A percentile compares a stretch with the other conserved stretches of the same genome.
These are phyloP conservation scores for Trichoderma atroviride DNA, from an alignment of 2,329 filamentous ascomycete genomes.

Conservation along the genomic window DNA sequence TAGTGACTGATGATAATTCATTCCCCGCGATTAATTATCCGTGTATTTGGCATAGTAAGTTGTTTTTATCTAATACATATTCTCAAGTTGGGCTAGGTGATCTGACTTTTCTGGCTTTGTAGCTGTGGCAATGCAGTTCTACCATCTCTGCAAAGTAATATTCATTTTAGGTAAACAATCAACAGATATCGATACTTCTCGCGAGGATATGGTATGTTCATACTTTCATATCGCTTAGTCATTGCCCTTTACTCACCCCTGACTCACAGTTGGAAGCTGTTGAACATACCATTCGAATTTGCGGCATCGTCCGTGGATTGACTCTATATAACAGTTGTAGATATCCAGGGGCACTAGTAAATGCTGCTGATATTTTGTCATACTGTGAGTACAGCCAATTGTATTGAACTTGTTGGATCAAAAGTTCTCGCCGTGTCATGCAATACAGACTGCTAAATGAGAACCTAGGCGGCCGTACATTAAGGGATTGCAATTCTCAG, in stretches of 20 bases:
- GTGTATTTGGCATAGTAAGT: constrained; percentile 23
- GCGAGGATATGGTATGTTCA: neutral
- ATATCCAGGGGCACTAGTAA: constrained; percentile 19
- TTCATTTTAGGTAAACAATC: neutral
- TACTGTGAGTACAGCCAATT: constrained; percentile 1
- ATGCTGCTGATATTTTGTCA: constrained; percentile 11
- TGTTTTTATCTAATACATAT: neutral
- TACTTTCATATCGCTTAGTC: no score
- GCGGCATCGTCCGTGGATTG: constrained; percentile 11
- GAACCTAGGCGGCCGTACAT: neutral
- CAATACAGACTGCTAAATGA: neutral
- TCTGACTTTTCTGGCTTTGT: neutral
- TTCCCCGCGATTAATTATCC: constrained; percentile 19
- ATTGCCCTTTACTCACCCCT: neutral
- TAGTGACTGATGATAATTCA: constrained; percentile 6
- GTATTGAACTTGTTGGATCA: neutral
- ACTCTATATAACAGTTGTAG: constrained; percentile 1
- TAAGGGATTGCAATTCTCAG: neutral
- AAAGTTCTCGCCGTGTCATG: neutral
- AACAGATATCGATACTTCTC: neutral
- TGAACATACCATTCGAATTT: neutral
- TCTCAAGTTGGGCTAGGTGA: neutral
- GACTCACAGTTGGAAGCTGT: neutral
- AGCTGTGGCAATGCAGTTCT: constrained; percentile 25
- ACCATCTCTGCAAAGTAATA: constrained; percentile 17